phyloP scores from a whole-genome alignment of 805 yeast genomes.

The Pichia membranifaciens region DNA sequence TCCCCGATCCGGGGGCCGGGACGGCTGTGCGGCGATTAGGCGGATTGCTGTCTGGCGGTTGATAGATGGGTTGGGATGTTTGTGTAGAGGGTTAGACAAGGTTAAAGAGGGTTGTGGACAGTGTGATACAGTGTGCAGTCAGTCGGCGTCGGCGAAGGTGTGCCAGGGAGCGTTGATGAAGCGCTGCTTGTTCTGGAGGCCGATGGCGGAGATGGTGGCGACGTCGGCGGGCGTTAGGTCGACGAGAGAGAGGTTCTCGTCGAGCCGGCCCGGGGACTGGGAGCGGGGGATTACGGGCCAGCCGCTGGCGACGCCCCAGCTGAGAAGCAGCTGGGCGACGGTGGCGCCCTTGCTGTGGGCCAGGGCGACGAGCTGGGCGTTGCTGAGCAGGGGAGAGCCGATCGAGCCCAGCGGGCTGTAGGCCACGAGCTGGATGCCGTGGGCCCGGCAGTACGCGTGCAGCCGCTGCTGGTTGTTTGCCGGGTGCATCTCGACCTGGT shows the following conservation, averaged over 20 bases:
- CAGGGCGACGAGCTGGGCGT: too few species aligned
- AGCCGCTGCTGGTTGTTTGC: constrained; percentile 35
- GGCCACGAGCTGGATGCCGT: too few species aligned
- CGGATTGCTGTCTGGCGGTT: not conserved
- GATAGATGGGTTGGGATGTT: too few species aligned
- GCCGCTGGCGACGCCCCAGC: constrained; percentile 27
- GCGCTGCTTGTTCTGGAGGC: constrained; percentile 7
- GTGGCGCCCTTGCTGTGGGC: too few species aligned
- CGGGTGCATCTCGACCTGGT: constrained; percentile 46
- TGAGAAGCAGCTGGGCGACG: constrained; percentile 50
- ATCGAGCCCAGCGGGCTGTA: too few species aligned
- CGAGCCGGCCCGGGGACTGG: constrained; percentile 25
- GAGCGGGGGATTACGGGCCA: constrained; percentile 25
- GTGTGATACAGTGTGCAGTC: too few species aligned
- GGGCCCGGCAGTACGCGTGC: too few species aligned
- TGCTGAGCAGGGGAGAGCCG: too few species aligned
- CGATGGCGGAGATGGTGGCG: constrained; percentile 9
- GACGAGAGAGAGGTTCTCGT: constrained; percentile 28
- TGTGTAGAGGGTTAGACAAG: too few species aligned
- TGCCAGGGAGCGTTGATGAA: constrained; percentile 16
- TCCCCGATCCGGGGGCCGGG: not conserved
- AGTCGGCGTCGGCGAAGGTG: constrained; percentile 9
- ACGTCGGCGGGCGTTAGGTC: constrained; percentile 33
- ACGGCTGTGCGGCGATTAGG: not conserved
- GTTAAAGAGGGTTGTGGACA: too few species aligned